These are phyloP conservation scores for Globisporangium irregulare DNA, from an alignment of 352 stramenopile genomes.

Conservation along the genomic window DNA sequence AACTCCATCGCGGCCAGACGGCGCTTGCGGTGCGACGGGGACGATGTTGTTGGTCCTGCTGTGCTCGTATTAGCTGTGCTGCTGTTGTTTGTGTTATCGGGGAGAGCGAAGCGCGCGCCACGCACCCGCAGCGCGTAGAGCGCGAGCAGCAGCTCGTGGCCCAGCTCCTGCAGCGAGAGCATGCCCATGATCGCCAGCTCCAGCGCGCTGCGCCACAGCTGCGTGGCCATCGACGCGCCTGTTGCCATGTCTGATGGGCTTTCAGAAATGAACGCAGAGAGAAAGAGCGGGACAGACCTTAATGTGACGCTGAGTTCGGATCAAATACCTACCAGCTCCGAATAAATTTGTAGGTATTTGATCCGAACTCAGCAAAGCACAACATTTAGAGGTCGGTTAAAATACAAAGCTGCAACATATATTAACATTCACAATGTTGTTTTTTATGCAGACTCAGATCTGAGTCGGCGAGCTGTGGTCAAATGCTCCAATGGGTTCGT, in stretches of 20 bases:
- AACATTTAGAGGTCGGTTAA: too few relatives aligned
- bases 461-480: too few relatives aligned
- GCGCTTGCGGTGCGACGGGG: conserved; percentile 2
- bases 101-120: conserved; percentile 2
- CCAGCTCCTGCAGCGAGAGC: conserved; percentile 19
- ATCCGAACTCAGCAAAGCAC: too few relatives aligned
- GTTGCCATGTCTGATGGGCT: not conserved
- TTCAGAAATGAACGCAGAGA: not conserved
- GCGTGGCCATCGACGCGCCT: not conserved
- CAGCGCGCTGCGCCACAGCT: conserved; percentile 27
- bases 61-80: conserved; percentile 3
- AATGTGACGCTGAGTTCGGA: too few relatives aligned
- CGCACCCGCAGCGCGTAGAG: conserved; percentile 16
- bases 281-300: not conserved
- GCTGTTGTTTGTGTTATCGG: not conserved
- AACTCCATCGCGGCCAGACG: conserved; percentile 36
- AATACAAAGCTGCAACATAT: too few relatives aligned
- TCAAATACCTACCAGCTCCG: too few relatives aligned
- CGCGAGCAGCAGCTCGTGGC: conserved; percentile 12
- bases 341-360: too few relatives aligned
- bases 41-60: conserved; percentile 3
- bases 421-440: too few relatives aligned
- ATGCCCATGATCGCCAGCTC: conserved; percentile 17
- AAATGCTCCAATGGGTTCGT: too few relatives aligned
- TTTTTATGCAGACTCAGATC: too few relatives aligned